Percentiles rank a stretch among this genome's conserved stretches.
These are phyloP conservation scores for Lavandula angustifolia DNA, from an alignment of 257 asterid species.

Conservation along the genomic window DNA sequence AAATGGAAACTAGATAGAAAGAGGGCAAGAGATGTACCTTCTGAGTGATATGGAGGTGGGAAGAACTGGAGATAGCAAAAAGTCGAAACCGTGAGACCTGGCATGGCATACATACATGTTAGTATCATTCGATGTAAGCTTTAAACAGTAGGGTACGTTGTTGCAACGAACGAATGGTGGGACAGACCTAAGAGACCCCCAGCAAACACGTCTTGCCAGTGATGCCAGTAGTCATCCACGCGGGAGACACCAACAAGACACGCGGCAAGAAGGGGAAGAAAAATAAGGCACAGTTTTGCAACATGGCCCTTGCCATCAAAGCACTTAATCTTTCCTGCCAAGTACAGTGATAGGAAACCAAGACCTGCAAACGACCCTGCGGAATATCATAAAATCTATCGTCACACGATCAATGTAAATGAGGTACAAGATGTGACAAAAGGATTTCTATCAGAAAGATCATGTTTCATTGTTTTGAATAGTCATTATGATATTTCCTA, in stretches of 20 bases:
- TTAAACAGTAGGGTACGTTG: background rate
- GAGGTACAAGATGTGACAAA: background rate
- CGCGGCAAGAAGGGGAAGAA: constrained; percentile 76
- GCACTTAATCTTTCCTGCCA: constrained; percentile 81
- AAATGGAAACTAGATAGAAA: background rate
- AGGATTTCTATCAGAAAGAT: too few species aligned
- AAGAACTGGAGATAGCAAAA: constrained; percentile 82
- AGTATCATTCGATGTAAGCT: background rate
- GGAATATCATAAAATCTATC: constrained; percentile 4
- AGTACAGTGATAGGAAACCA: constrained; percentile 68
- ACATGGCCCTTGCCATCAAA: constrained; percentile 79
- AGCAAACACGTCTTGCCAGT: constrained; percentile 95
- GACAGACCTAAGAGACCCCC: constrained; percentile 82
- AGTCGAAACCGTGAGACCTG: constrained; percentile 72
- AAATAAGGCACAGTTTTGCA: constrained; percentile 70
- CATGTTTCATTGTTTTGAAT: too few species aligned
- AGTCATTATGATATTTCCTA: background rate
- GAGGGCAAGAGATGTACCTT: constrained; percentile 41
- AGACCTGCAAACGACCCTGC: constrained; percentile 98
- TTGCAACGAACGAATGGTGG: background rate
- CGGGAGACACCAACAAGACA: constrained; percentile 84
- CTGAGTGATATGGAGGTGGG: constrained; percentile 75
- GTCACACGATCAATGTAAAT: constrained; percentile 11
- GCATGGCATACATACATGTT: constrained; percentile 5
- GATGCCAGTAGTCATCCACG: constrained; percentile 96